These are phyloP conservation scores for Dillenia suffruticosa DNA, from an alignment of 164 flowering plant genomes.

Conservation along the genomic window DNA sequence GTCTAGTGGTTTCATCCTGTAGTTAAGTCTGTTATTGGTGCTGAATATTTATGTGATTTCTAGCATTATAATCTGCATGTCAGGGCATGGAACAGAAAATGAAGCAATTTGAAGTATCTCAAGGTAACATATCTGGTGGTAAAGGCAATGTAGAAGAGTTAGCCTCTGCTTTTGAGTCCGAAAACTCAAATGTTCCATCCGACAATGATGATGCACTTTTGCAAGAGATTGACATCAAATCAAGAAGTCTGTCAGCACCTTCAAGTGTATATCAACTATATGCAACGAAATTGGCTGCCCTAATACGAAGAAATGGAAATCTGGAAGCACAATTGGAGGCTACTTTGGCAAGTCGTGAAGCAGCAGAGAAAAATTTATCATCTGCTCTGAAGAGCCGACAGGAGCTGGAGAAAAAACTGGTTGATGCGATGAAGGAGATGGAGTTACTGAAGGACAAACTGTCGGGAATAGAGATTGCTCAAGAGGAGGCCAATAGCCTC, in stretches of 20 bases:
- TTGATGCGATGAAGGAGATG: slow-evolving; percentile 62
- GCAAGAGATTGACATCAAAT: slow-evolving; percentile 41
- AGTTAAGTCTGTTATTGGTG: not conserved
- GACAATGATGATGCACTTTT: slow-evolving; percentile 36
- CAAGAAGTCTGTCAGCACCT: slow-evolving; percentile 26
- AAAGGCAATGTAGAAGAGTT: slow-evolving; percentile 31
- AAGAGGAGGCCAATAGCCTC: slow-evolving; percentile 84
- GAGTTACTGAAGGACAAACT: slow-evolving; percentile 83
- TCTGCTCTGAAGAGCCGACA: slow-evolving; percentile 58
- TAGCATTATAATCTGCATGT: slow-evolving; percentile 1
- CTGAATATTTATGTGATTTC: not conserved
- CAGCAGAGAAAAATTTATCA: slow-evolving; percentile 65
- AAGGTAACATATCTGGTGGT: slow-evolving; percentile 21
- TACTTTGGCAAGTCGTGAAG: slow-evolving; percentile 62
- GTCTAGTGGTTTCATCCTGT: too few species aligned
- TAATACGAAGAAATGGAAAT: slow-evolving; percentile 59
- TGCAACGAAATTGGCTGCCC: slow-evolving; percentile 58
- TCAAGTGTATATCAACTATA: slow-evolving; percentile 51
- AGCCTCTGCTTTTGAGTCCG: slow-evolving; percentile 33
- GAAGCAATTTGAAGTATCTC: slow-evolving; percentile 37
- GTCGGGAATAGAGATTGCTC: slow-evolving; percentile 66
- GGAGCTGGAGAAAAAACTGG: slow-evolving; percentile 74
- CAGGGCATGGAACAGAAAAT: slow-evolving; percentile 48
- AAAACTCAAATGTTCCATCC: slow-evolving; percentile 20
- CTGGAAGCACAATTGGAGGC: slow-evolving; percentile 80